A percentile compares a stretch with the other conserved stretches of the same genome.
Evolutionary conservation across 805 yeast genomes (phyloP).

Genomic region (Cyberlindnera misumaiensis): DNA sequence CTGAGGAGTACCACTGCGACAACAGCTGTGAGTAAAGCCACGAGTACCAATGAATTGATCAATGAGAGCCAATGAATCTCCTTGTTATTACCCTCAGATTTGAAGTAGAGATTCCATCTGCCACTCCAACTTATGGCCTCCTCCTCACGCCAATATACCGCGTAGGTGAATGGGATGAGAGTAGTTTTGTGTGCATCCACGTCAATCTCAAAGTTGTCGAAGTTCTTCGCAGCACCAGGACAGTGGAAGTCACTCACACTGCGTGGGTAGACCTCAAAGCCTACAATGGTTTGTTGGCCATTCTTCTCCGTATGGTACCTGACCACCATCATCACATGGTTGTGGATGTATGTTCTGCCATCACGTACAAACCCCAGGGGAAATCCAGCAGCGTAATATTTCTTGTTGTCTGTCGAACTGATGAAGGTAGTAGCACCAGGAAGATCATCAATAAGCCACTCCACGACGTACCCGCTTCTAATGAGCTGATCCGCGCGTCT

Average conservation of each 20-base stretch:
- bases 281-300: slow-evolving; percentile 58
- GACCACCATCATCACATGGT: slow-evolving; percentile 76
- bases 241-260: slow-evolving; percentile 63
- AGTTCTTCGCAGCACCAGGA: slow-evolving; percentile 66
- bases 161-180: slow-evolving; percentile 69
- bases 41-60: slow-evolving; percentile 62
- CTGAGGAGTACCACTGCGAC: slow-evolving; percentile 59
- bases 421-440: slow-evolving; percentile 87
- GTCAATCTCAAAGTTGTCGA: slow-evolving; percentile 47
- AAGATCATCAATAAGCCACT: slow-evolving; percentile 77
- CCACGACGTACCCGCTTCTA: slow-evolving; percentile 64
- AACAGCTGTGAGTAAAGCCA: slow-evolving; percentile 50
- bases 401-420: slow-evolving; percentile 46
- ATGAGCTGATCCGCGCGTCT: slow-evolving; percentile 55
- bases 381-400: slow-evolving; percentile 81
- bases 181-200: slow-evolving; percentile 33
- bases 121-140: slow-evolving; percentile 52
- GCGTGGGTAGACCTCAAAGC: slow-evolving; percentile 84
- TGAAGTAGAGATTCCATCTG: slow-evolving; percentile 69
- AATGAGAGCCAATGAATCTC: slow-evolving; percentile 75
- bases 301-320: slow-evolving; percentile 54
- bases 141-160: slow-evolving; percentile 88
- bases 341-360: slow-evolving; percentile 59
- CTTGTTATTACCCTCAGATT: slow-evolving; percentile 41
- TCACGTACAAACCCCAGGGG: slow-evolving; percentile 67